These are phyloP conservation scores for Tolypocladium sp. DNA, from an alignment of 2,329 filamentous ascomycete genomes.

Conservation along the genomic window DNA sequence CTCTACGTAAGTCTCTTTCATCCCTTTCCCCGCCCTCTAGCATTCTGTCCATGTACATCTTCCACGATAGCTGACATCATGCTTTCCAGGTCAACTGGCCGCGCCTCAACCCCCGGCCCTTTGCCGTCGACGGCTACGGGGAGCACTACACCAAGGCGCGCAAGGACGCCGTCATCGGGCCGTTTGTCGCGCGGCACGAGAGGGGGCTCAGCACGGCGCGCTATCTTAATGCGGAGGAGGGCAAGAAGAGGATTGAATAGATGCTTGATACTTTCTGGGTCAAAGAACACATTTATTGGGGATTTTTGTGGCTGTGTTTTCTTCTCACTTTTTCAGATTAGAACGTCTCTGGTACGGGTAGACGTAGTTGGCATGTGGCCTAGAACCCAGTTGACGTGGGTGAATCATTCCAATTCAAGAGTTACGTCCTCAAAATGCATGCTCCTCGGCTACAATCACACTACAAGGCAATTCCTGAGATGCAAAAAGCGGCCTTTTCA, in stretches of 20 bases:
- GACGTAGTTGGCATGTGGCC: background rate
- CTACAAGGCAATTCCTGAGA: background rate
- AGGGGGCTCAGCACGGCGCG: conserved; percentile 74
- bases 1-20: conserved; percentile 66
- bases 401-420: no score
- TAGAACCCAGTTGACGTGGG: background rate
- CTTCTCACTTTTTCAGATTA: background rate
- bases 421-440: background rate
- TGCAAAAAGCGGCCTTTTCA: background rate
- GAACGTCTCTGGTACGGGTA: background rate
- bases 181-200: conserved; percentile 61
- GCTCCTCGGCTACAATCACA: background rate
- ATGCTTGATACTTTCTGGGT: background rate
- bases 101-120: conserved; percentile 82
- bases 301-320: background rate
- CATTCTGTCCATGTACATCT: background rate
- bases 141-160: conserved; percentile 76
- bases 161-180: conserved; percentile 73
- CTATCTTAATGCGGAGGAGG: conserved; percentile 83
- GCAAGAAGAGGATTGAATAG: conserved; percentile 95
- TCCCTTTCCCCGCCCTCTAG: background rate
- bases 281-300: background rate
- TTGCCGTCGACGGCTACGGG: conserved; percentile 78
- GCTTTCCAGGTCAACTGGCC: conserved; percentile 87
- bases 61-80: background rate